Evolutionary conservation across 2,329 filamentous ascomycete species (phyloP).

Genomic region (Cytospora mali): DNA sequence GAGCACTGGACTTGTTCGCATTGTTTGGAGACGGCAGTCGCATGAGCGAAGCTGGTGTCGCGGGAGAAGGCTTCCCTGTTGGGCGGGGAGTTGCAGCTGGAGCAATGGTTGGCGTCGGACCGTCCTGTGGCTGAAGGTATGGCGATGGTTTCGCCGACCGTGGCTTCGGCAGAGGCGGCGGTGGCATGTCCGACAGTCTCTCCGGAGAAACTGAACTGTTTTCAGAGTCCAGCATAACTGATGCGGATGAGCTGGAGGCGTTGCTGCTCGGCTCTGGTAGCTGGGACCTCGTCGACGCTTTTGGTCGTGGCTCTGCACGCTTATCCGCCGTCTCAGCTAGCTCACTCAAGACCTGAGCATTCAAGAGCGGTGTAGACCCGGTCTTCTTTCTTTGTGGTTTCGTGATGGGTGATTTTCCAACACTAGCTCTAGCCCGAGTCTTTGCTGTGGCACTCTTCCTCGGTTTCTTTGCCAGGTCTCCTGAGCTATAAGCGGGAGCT

Average conservation of each 20-base stretch:
- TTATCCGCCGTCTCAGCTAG: constrained; percentile 41
- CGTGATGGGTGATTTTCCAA: constrained; percentile 73
- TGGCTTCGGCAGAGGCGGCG: constrained; percentile 67
- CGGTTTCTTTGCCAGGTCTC: constrained; percentile 54
- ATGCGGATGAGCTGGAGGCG: constrained; percentile 41
- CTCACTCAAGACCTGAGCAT: constrained; percentile 58
- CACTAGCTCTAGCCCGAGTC: constrained; percentile 52
- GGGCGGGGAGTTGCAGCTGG: constrained; percentile 33
- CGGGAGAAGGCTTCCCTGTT: constrained; percentile 59
- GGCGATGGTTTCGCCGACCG: constrained; percentile 68
- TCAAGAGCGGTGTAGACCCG: constrained; percentile 56
- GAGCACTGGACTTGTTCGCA: constrained; percentile 49
- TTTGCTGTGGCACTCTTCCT: constrained; percentile 57
- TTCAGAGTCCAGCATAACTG: constrained; percentile 58
- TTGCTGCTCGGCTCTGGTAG: constrained; percentile 33
- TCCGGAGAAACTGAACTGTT: constrained; percentile 68
- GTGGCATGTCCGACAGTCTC: constrained; percentile 66
- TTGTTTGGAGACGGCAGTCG: constrained; percentile 61
- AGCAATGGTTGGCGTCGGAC: constrained; percentile 30
- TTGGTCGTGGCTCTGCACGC: constrained; percentile 45
- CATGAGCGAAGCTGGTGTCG: constrained; percentile 89
- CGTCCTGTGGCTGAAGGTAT: constrained; percentile 61
- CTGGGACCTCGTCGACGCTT: constrained; percentile 42
- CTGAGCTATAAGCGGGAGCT: constrained; percentile 43
- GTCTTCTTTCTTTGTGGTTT: constrained; percentile 64